Base-by-base conservation (phyloP, 768 basidiomycete species). In the Porphyrellus cyaneotinctus region DNA sequence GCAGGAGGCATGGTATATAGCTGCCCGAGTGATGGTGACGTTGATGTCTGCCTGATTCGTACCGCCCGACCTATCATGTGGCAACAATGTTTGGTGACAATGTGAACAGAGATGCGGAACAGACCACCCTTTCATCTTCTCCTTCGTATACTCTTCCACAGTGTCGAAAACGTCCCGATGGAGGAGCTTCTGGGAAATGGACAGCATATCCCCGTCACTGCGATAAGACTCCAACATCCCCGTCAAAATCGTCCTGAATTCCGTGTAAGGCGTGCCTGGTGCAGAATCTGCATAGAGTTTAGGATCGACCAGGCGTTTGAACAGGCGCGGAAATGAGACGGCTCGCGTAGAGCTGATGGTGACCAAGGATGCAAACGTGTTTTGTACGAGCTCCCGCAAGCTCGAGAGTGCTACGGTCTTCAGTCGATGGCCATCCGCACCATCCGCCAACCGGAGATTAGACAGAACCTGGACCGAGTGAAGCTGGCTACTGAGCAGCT, bases 171-270 rank as follows among this genome's bases (percentile, higher is more conserved):
- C 70, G 67, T 98, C 95, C 30, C 87, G 79, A 56, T 88, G 80
- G 38, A 94, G 74, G 41, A 98, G 72, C 54, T 84, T 83, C 57
- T 87, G 90, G 22, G 92, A 88, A 61, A 95, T 93, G 38, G 77
- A 70, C 23, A 98, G 74, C 78, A 95, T 83, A 58, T 97, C 95
- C 24, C 89, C 91, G 58, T 99, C 95, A 4, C 88, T 83, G 35
- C 87, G 83, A 72, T 97, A 98, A 2, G 92, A 88, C 63, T 95
- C 93, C 61, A 98, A 71, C 91, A 98, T 99, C n/a, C 91, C 88
- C 1, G 85, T 86, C 28, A 99, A 75, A 54, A 99, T 94, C 12
- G 83, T 80, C 41, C 92, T 80, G 70, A 98, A 95, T 70, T 98
- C 95, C 20, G 86, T 84, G 70, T 97, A 98, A 24, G 84, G 82